Conservation (phyloP, 352 stramenopile genomes). For the Salisapilia sapeloensis region DNA sequence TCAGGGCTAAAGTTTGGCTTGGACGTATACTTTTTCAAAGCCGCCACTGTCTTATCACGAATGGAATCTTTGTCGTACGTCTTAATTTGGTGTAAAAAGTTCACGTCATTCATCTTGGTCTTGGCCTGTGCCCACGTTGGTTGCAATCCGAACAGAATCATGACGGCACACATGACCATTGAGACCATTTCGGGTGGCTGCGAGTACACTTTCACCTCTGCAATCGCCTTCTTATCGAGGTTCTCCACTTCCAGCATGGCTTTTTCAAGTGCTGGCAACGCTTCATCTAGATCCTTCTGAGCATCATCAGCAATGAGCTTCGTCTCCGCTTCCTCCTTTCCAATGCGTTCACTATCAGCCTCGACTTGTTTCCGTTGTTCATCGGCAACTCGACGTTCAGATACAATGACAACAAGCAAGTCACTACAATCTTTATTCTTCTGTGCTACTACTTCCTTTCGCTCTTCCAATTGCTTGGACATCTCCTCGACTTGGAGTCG, state of each 20-base stretch:
- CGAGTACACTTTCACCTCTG: slow-evolving; percentile 92
- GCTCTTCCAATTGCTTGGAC: slow-evolving; percentile 74
- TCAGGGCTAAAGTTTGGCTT: slow-evolving; percentile 76
- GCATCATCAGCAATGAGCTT: slow-evolving; percentile 91
- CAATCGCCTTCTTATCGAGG: slow-evolving; percentile 89
- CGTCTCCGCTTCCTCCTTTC: slow-evolving; percentile 83
- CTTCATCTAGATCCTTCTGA: slow-evolving; percentile 89
- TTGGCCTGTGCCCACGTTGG: slow-evolving; percentile 89
- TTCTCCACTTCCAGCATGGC: slow-evolving; percentile 91
- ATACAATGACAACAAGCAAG: slow-evolving; percentile 89
- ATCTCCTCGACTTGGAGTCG: slow-evolving; percentile 72
- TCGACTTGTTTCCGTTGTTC: slow-evolving; percentile 90
- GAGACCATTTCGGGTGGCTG: slow-evolving; percentile 86
- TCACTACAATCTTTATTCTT: slow-evolving; percentile 92
- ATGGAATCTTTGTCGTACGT: slow-evolving; percentile 94
- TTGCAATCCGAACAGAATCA: slow-evolving; percentile 89
- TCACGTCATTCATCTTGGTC: slow-evolving; percentile 87
- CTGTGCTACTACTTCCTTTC: slow-evolving; percentile 80
- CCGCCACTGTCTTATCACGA: slow-evolving; percentile 83
- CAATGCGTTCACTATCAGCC: slow-evolving; percentile 83
- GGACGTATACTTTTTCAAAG: slow-evolving; percentile 89
- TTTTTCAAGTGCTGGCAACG: slow-evolving; percentile 83
- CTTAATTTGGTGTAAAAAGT: slow-evolving; percentile 90
- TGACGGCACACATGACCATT: slow-evolving; percentile 89
- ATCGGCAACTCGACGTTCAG: slow-evolving; percentile 85